Evolutionary conservation across 345 rosid genomes (phyloP), one percentile per base, ranked within the genome.

Genomic region (Schrenkiella parvula): DNA sequence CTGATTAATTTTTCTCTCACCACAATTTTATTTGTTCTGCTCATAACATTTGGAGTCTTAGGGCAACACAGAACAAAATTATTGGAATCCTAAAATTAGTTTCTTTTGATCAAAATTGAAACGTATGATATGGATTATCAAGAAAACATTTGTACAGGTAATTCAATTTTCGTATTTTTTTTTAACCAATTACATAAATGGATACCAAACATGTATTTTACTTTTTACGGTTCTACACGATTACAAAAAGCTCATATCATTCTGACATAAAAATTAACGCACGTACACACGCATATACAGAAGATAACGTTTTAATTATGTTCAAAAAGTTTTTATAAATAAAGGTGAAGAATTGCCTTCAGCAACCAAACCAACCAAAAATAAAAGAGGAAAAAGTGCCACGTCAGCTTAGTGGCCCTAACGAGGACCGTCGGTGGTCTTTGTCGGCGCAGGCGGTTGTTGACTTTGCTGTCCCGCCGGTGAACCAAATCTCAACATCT

Each of bases 401-500:
- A 57, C 39, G 65, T 66, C 65, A 19, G 41, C 77, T 62, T 75
- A 78, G 35, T 83, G 83, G 32, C 71, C 73, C 63, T 18, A 54
- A 73, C 78, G 63, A 48, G 73, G 68, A 64, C 70, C 76, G 50
- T 73, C 79, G 10, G 83, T 70, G 41, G 78, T 70, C 64, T 59
- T 73, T 1, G 79, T 73, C 41, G 71, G 81, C 32, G 73, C 64
- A 57, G 42, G 44, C 57, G 68, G 25, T 31, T 76, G 85, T 64
- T 80, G 84, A 74, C 43, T 57, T 41, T 71, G 79, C n/a, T 68
- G 83, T 66, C 68, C 71, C 0, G 83, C 39, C 70, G 75, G 85
- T 21, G 76, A 70, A 63, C 79, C 77, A 73, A 79, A 83, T 51
- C 80, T 77, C 63, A 82, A 55, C 89, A 82, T 82, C 39, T 83